Base-by-base conservation (phyloP, 2,329 filamentous ascomycete genomes). In the Bipolaris sorokiniana region DNA sequence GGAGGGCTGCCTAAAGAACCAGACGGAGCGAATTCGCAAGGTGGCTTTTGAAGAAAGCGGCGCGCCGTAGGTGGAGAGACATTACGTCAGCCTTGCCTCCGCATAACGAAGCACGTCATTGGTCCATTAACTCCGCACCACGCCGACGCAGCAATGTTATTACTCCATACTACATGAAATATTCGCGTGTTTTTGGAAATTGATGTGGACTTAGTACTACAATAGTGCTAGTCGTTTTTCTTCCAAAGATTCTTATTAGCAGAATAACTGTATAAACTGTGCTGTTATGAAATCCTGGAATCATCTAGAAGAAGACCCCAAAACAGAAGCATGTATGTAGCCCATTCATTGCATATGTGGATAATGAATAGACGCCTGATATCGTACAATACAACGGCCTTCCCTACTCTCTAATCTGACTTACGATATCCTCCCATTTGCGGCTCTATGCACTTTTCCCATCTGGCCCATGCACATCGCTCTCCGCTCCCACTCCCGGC, bases 401-500 rank as follows among this genome's bases (percentile, higher is more conserved):
- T 34, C 15, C 10, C 13, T 5, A 10, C 4, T 9, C 7, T 34
- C 15, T n/a, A 5, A 7, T 2, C 13, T 11, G 26, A 7, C 15
- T 15, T 11, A 10, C 9, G 1, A 10, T 10, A 10, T 11, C 13
- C 37, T 31, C 3, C 26, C 26, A 11, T 1, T 3, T 26, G 7
- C 18, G 7, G 16, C 23, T 11, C n/a, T 26, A 48, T 10, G 34
- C 6, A 1, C 33, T 23, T 40, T 60, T 62, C 18, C 55, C 57
- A 16, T 52, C 46, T 11, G 57, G 56, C 16, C 64, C 54, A 50
- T 61, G 56, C 38, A 74, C 69, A 9, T 66, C 65, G 20, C 68
- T 66, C 59, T 77, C 75, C n/a, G 66, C 69, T 0, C 68, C 73
- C 7, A 77, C 75, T 0, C 73, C 74, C 1, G 75, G 73, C 47